phyloP scores from a whole-genome alignment of 306 rosid species.

The Dryas octopetala region DNA sequence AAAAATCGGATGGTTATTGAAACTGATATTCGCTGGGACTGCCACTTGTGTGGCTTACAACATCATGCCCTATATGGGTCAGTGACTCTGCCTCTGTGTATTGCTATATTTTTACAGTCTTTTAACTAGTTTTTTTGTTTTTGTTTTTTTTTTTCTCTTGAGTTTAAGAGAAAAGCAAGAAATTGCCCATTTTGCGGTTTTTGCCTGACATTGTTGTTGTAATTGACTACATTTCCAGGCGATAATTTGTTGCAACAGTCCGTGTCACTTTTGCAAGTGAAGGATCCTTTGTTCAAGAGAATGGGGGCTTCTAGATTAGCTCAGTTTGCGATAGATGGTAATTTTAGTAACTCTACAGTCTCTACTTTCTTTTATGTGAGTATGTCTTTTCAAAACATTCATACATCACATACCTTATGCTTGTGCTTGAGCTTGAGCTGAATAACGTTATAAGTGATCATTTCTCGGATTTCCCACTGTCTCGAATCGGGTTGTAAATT shows the following conservation, averaged over 20 bases:
- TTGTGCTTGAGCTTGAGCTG: not conserved
- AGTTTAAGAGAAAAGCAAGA: not conserved
- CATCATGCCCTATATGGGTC: conserved; percentile 89
- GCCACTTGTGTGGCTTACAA: conserved; percentile 68
- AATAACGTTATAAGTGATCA: not conserved
- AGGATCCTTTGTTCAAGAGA: conserved; percentile 90
- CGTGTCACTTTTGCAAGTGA: conserved; percentile 75
- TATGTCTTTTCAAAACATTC: not conserved
- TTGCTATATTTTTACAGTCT: not conserved
- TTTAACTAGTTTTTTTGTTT: not conserved
- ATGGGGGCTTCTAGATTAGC: conserved; percentile 92
- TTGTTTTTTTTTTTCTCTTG: not conserved
- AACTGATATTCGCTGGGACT: conserved; percentile 73
- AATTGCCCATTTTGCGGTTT: conserved; percentile 10
- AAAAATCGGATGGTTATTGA: conserved; percentile 82
- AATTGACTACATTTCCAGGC: conserved; percentile 42
- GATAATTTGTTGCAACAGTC: conserved; percentile 93
- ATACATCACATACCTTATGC: not conserved
- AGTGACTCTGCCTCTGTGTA: not conserved
- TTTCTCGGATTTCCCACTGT: conserved; percentile 8
- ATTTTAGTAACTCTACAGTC: conserved; percentile 2
- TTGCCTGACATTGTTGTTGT: conserved; percentile 26
- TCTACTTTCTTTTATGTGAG: not conserved
- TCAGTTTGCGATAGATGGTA: conserved; percentile 88
- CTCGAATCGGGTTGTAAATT: conserved; percentile 6